Conservation (phyloP, 768 basidiomycete genomes). For the Scleroderma bovista region DNA sequence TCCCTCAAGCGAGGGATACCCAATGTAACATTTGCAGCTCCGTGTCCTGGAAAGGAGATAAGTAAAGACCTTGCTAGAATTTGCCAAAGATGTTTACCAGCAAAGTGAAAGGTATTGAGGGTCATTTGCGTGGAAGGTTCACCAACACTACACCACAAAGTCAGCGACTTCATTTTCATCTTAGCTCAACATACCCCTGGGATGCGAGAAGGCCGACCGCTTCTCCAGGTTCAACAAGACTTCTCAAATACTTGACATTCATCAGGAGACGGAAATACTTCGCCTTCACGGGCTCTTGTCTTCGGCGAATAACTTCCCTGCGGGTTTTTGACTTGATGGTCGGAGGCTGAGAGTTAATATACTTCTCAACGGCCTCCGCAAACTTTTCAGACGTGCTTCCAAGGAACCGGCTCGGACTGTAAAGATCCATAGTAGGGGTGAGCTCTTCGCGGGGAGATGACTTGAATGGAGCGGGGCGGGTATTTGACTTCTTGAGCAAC, state of each 20-base stretch:
- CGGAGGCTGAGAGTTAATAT: conserved; percentile 71
- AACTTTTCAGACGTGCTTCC: conserved; percentile 93
- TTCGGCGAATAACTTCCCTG: conserved; percentile 39
- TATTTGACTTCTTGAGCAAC: conserved; percentile 66
- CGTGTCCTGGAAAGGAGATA: conserved; percentile 63
- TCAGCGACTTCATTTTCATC: background rate
- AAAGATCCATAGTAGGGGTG: conserved; percentile 68
- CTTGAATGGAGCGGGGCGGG: conserved; percentile 35
- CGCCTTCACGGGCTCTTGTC: conserved; percentile 41
- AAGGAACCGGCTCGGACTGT: conserved; percentile 72
- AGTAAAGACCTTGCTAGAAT: background rate
- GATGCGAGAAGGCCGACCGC: conserved; percentile 97
- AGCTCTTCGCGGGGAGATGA: conserved; percentile 53
- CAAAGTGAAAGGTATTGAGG: conserved; percentile 98
- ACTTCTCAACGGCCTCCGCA: conserved; percentile 72
- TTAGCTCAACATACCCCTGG: conserved; percentile 68
- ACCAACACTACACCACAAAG: conserved; percentile 60
- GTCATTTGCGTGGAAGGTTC: conserved; percentile 99
- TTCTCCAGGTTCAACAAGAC: conserved; percentile 94
- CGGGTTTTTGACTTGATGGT: conserved; percentile 37
- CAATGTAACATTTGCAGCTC: conserved; percentile 97
- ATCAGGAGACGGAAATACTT: conserved; percentile 76
- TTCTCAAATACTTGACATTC: conserved; percentile 89
- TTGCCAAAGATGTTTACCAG: conserved; percentile 50
- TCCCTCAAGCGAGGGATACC: conserved; percentile 98